phyloP scores from a whole-genome alignment of 805 yeast species.

The Candida maris region DNA sequence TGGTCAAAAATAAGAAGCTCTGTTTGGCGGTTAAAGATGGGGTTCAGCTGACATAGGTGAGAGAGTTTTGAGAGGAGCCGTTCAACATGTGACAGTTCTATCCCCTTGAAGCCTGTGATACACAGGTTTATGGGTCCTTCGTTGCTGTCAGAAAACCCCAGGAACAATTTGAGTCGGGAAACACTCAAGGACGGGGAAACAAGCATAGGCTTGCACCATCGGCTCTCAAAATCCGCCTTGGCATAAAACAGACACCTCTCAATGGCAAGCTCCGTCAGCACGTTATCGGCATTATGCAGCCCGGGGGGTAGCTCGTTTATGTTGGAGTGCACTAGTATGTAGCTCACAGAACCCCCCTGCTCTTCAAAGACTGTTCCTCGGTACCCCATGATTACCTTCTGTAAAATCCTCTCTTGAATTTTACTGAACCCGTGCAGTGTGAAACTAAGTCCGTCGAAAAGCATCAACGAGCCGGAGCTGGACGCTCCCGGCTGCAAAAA shows the following conservation, averaged over 20 bases:
- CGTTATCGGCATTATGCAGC: background rate
- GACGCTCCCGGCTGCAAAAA: background rate
- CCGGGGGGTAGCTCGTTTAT: background rate
- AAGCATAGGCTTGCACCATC: slow-evolving; percentile 24
- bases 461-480: background rate
- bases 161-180: background rate
- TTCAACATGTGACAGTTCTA: slow-evolving; percentile 29
- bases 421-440: slow-evolving; percentile 17
- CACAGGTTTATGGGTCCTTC: slow-evolving; percentile 13
- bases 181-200: slow-evolving; percentile 3
- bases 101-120: slow-evolving; percentile 31
- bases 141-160: background rate
- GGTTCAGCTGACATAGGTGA: slow-evolving; percentile 42
- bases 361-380: slow-evolving; percentile 16
- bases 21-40: slow-evolving; percentile 45
- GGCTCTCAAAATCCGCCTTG: slow-evolving; percentile 14
- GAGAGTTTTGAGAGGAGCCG: slow-evolving; percentile 52
- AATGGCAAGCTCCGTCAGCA: slow-evolving; percentile 28
- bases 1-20: slow-evolving; percentile 54
- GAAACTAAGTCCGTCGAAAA: slow-evolving; percentile 20
- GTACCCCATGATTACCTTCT: slow-evolving; percentile 23
- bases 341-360: slow-evolving; percentile 5
- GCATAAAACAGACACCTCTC: slow-evolving; percentile 28
- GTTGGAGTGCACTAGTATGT: slow-evolving; percentile 21
- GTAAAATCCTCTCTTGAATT: slow-evolving; percentile 17